These are phyloP conservation scores for Backusella liffmaniae DNA, from an alignment of 192 early-diverging fungal species.

Conservation along the genomic window DNA sequence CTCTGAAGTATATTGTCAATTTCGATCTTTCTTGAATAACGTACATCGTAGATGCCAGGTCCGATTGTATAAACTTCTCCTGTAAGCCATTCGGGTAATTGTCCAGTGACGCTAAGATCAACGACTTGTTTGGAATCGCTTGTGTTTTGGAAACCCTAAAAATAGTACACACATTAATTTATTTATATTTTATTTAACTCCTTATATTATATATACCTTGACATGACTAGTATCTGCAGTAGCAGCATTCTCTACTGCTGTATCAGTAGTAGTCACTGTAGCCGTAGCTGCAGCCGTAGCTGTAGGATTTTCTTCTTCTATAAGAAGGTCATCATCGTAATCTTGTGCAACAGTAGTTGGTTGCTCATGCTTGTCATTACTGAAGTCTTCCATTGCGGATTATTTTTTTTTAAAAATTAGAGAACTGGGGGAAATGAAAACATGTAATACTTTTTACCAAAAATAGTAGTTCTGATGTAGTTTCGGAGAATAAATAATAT, in stretches of 20 bases:
- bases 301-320: neutral
- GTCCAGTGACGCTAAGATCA: conserved; percentile 53
- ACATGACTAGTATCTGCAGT: neutral
- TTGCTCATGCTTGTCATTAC: neutral
- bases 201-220: neutral
- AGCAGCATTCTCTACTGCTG: neutral
- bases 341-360: neutral
- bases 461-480: too few relatives aligned
- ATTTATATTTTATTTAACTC: neutral
- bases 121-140: conserved; percentile 13
- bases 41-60: conserved; percentile 65
- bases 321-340: neutral
- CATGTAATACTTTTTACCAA: too few relatives aligned
- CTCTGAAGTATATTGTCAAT: conserved; percentile 61
- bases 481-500: too few relatives aligned
- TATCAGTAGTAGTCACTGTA: neutral
- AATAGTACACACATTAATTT: neutral
- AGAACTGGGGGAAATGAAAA: too few relatives aligned
- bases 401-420: neutral
- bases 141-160: conserved; percentile 32
- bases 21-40: conserved; percentile 60
- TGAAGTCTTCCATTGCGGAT: neutral
- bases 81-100: conserved; percentile 63
- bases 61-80: conserved; percentile 68
- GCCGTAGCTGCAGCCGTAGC: neutral